These are phyloP conservation scores for Parasitella parasitica DNA, from an alignment of 371 early-diverging fungal genomes.

Conservation along the genomic window DNA sequence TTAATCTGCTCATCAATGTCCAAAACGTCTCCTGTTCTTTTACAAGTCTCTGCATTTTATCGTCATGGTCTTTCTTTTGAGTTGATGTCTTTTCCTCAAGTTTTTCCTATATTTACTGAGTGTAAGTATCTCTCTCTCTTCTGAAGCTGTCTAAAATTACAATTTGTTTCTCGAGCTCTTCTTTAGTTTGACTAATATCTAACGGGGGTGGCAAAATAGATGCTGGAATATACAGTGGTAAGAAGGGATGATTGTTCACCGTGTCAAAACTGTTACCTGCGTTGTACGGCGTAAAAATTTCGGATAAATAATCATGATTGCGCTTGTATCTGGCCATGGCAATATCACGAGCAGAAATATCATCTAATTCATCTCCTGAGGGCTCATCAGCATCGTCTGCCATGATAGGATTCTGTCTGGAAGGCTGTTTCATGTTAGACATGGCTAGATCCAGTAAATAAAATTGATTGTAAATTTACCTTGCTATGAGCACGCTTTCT, in stretches of 20 bases:
- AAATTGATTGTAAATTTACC: background rate
- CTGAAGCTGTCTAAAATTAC: conserved; percentile 3
- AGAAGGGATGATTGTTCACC: background rate
- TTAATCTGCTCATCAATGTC: conserved; percentile 38
- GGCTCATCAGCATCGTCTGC: conserved; percentile 31
- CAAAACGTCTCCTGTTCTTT: conserved; percentile 43
- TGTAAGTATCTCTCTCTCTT: background rate
- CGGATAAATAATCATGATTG: conserved; percentile 78
- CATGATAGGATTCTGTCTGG: conserved; percentile 16
- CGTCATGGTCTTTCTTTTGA: conserved; percentile 33
- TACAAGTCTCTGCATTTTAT: conserved; percentile 35
- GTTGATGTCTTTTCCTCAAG: conserved; percentile 28
- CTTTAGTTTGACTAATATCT: conserved; percentile 33
- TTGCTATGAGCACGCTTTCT: conserved; percentile 28
- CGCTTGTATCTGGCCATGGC: conserved; percentile 80
- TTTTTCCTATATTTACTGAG: conserved; percentile 24
- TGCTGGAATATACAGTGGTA: conserved; percentile 10
- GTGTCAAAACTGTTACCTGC: conserved; percentile 34
- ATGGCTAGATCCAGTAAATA: background rate
- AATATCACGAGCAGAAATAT: conserved; percentile 63
- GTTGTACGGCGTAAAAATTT: conserved; percentile 74
- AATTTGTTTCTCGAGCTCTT: conserved; percentile 33
- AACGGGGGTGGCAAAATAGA: conserved; percentile 43
- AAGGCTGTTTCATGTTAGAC: background rate
- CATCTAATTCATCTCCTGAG: conserved; percentile 70